Base-by-base conservation (phyloP, 257 asterid species). In the Knoxia roxburghii region DNA sequence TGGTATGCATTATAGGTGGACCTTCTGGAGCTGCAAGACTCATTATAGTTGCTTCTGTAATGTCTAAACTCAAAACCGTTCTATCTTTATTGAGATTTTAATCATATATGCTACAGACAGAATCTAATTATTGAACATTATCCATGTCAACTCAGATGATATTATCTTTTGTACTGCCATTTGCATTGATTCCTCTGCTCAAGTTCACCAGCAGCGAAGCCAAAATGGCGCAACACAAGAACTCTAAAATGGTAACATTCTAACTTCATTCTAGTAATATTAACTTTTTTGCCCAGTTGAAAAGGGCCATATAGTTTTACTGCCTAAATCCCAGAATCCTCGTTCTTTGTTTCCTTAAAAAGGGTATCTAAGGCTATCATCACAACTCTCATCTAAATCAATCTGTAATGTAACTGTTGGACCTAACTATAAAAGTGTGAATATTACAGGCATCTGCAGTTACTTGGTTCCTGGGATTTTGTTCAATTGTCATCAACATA, bases 181-280 rank as follows among this genome's bases (percentile, higher is more conserved):
- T 92, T 77, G 90, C 98, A 2, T 81, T 92, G 52, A 83, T 92
- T 55, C 98, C 98, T 21, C 95, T 92, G 73, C 94, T 92, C 78
- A 92, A 88, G 72, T 92, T 92, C 90, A 92, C 97, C 21, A 87
- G 94, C 82, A 80, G 96, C 83, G 83, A 86, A 77, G 82, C 91
- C 64, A 92, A 89, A 85, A 92, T 92, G 98, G 95, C 96, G 41
- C 37, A 61, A 65, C 70, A 84, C 61, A 88, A 76, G 51, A 92
- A 88, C 84, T 85, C 98, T 5, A 18, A 39, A 54, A 24, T 65
- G 43, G 98, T 87, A 77, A 78, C 85, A 56, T 74, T 30, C 58
- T 58, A 1, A 52, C 50, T 46, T 39, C 8, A 10, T 21, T 35
- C 30, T 21, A n/a, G n/a, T n/a, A n/a, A n/a, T n/a, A n/a, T n/a